Conservation (phyloP, 2,329 filamentous ascomycete genomes). For the Penicillium sp. region DNA sequence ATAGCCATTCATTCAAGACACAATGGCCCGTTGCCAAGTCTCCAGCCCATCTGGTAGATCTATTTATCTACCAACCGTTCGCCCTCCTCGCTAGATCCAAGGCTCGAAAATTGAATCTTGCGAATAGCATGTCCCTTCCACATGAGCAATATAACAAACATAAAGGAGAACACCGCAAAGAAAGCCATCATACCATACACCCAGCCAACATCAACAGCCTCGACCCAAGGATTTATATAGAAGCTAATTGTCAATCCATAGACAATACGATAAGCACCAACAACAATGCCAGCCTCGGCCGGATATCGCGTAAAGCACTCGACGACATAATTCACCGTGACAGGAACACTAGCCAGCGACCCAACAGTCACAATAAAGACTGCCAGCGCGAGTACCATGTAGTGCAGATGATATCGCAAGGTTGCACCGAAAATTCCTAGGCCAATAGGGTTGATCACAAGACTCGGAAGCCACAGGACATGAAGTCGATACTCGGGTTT, state of each 20-base stretch:
- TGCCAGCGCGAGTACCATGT: constrained; percentile 41
- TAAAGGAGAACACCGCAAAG: constrained; percentile 28
- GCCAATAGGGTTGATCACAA: constrained; percentile 31
- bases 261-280: constrained; percentile 32
- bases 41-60: background rate
- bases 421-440: constrained; percentile 39
- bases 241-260: constrained; percentile 42
- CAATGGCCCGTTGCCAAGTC: background rate
- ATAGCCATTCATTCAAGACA: background rate
- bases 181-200: constrained; percentile 45
- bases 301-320: constrained; percentile 39
- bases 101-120: constrained; percentile 17
- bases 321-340: constrained; percentile 28
- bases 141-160: constrained; percentile 27
- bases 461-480: constrained; percentile 27
- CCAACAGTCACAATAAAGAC: constrained; percentile 43
- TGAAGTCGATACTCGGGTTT: constrained; percentile 37
- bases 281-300: constrained; percentile 35
- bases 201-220: constrained; percentile 38
- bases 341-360: constrained; percentile 27
- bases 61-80: constrained; percentile 12
- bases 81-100: constrained; percentile 24
- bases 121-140: constrained; percentile 27
- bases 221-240: constrained; percentile 42
- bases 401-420: constrained; percentile 44